phyloP scores from a whole-genome alignment of 129 eudicot genomes.

The Helianthus tuberosus region DNA sequence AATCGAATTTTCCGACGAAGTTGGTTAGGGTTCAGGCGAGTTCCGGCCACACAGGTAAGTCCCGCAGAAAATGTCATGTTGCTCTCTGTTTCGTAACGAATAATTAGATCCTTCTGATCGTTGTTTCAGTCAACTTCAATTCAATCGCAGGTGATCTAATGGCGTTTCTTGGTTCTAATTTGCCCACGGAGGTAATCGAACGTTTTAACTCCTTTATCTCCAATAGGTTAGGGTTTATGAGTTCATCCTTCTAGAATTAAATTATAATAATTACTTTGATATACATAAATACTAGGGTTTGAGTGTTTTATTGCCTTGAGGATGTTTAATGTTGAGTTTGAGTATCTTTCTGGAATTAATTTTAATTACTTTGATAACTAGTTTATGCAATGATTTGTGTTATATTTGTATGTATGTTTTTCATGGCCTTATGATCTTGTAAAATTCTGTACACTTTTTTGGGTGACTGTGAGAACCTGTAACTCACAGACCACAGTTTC shows the following conservation, averaged over 20 bases:
- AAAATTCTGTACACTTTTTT: too few relatives aligned
- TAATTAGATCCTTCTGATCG: slow-evolving; percentile 3
- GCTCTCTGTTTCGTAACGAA: not conserved
- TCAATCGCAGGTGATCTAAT: slow-evolving; percentile 29
- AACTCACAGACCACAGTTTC: too few relatives aligned
- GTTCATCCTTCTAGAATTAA: not conserved
- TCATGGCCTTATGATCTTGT: slow-evolving; percentile 3
- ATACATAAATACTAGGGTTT: not conserved
- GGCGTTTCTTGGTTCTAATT: slow-evolving; percentile 58
- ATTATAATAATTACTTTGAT: not conserved
- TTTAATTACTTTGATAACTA: not conserved
- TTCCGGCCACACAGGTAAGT: too few relatives aligned
- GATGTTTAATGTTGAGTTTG: not conserved
- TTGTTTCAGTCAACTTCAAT: slow-evolving; percentile 1
- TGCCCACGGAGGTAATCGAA: slow-evolving; percentile 51
- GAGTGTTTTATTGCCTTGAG: slow-evolving; percentile 7
- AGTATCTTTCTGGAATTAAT: not conserved
- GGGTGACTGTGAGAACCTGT: too few relatives aligned
- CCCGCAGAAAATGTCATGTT: too few relatives aligned
- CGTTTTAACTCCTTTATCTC: not conserved
- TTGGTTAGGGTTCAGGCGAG: too few relatives aligned
- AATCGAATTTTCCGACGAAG: too few relatives aligned
- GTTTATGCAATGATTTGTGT: not conserved
- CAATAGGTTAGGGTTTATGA: slow-evolving; percentile 29
- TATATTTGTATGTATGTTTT: not conserved